A percentile compares a stretch with the other conserved stretches of the same genome.
phyloP scores from a whole-genome alignment of 768 basidiomycete genomes.

The Lepiota venenata region DNA sequence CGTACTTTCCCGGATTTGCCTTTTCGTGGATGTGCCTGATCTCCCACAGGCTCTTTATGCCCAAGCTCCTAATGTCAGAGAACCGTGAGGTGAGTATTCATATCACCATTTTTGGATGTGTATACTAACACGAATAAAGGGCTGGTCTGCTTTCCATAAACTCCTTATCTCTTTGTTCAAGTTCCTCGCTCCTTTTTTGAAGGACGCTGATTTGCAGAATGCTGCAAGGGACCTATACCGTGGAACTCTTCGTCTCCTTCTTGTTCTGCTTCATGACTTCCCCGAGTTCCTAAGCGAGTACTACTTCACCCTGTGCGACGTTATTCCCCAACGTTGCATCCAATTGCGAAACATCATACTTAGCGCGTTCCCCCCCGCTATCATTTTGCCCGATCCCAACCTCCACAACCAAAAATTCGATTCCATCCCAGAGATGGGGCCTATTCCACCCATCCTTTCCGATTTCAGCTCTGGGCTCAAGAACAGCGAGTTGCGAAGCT shows the following conservation, averaged over 20 bases:
- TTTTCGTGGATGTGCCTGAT: constrained; percentile 98
- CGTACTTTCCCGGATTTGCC: constrained; percentile 95
- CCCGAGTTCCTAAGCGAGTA: constrained; percentile 97
- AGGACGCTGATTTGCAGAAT: constrained; percentile 72
- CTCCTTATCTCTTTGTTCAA: constrained; percentile 91
- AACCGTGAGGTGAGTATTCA: constrained; percentile 72
- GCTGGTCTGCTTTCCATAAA: constrained; percentile 96
- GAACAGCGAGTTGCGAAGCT: constrained; percentile 70
- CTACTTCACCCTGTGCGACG: constrained; percentile 94
- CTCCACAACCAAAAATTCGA: constrained; percentile 73
- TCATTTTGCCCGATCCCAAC: constrained; percentile 84
- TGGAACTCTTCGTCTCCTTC: constrained; percentile 83
- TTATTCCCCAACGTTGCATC: constrained; percentile 88
- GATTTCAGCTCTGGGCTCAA: constrained; percentile 87
- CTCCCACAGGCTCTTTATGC: constrained; percentile 97
- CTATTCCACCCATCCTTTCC: constrained; percentile 85
- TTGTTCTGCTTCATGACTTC: constrained; percentile 97
- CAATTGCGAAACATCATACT: constrained; percentile 97
- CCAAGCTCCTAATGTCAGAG: constrained; percentile 82
- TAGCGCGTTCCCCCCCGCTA: constrained; percentile 85
- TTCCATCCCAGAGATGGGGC: constrained; percentile 84
- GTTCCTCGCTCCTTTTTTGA: constrained; percentile 90
- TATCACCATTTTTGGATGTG: background rate
- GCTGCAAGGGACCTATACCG: constrained; percentile 87
- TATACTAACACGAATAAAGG: constrained; percentile 37